Base-by-base conservation (phyloP, 1,139 yeast genomes). In the Cylindricascospora bacillispora region DNA sequence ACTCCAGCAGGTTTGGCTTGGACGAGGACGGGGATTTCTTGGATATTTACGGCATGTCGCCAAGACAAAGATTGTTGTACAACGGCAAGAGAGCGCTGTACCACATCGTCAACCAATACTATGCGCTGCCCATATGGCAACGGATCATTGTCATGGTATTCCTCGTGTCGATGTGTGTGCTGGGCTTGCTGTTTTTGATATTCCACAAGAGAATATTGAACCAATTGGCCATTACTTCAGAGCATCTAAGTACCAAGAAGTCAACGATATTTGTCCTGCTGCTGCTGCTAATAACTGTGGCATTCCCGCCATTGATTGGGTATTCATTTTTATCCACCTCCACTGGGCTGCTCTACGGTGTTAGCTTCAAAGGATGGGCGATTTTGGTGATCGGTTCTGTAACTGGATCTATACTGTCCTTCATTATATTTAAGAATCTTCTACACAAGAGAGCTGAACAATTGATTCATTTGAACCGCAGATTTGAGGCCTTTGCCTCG, bases 291-390 rank as follows among this genome's bases (percentile, higher is more conserved):
- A 57, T 67, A 35, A 11, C 58, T 3, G 73, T 75, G 2, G 65
- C 76, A 0, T 85, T 89, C 61, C 98, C 98, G 3, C 98, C 97
- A 2, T 43, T 86, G 41, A 56, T 85, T 28, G 98, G 98, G 2
- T 86, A 77, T 55, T 67, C 89, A 3, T 66, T 79, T 9, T 57
- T 81, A 22, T 67, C 78, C 13, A 65, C 81, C 35, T 54, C 81
- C 10, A 62, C 75, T 6, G 98, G 97, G 2, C 74, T 83, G 71
- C 69, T 79, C 16, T 89, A 78, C 51, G 97, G 97, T 2, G 67
- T 81, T 40, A 70, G 77, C 2, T 47, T 59, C 29, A 51, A 59
- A 30, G 97, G 95, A 0, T 86, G 93, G 92, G 63, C 78, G 4
- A 52, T 83, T 11, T 56, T 86, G 32, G 76, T 92, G 0, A 25